Conservation (phyloP, 257 asterid species). For the Fraxinus anomala region DNA sequence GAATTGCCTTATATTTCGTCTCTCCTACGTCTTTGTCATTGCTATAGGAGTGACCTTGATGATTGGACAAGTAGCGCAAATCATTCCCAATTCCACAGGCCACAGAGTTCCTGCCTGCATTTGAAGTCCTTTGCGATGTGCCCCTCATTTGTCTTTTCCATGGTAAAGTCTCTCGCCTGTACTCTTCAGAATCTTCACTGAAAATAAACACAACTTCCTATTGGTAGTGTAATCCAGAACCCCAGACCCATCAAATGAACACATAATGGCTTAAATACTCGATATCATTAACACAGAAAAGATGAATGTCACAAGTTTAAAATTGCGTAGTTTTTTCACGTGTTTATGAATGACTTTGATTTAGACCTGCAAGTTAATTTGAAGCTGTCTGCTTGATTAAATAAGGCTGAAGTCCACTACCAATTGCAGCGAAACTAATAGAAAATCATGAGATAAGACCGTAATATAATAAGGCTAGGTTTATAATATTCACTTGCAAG, state of each 20-base stretch:
- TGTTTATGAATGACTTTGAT: neutral
- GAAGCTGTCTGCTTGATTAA: neutral
- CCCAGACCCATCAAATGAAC: neutral
- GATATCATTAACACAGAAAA: neutral
- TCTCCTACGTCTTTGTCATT: constrained; percentile 44
- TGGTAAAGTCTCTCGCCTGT: constrained; percentile 49
- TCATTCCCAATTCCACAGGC: constrained; percentile 46
- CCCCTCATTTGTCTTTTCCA: constrained; percentile 53
- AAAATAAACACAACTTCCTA: constrained; percentile 27
- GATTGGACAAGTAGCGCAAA: constrained; percentile 44
- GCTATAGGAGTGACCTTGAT: constrained; percentile 39
- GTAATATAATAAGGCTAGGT: too few species aligned
- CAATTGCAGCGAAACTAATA: neutral
- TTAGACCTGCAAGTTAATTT: neutral
- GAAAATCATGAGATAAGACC: neutral
- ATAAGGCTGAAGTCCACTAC: neutral
- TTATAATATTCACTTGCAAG: too few species aligned
- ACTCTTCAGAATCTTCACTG: constrained; percentile 79
- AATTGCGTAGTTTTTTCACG: too few species aligned
- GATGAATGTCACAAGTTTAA: neutral
- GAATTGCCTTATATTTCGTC: constrained; percentile 51
- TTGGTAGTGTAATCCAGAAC: constrained; percentile 8
- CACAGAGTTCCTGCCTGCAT: constrained; percentile 50
- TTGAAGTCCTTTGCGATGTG: constrained; percentile 51
- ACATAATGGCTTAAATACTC: neutral